phyloP scores from a whole-genome alignment of 371 early-diverging fungal genomes.

The Rhizomucor pusillus region DNA sequence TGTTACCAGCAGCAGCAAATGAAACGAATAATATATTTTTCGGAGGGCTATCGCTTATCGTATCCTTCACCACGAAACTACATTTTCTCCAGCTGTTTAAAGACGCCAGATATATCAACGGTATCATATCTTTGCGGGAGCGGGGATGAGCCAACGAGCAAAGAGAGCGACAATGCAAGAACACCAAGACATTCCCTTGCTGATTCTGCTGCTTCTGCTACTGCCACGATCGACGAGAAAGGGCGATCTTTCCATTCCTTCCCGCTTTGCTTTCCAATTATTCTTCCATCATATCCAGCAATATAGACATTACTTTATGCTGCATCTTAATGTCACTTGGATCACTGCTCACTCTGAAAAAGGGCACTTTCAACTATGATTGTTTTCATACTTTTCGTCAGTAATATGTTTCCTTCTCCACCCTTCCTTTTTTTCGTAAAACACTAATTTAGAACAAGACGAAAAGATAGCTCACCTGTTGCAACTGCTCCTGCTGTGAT shows the following conservation, averaged over 20 bases:
- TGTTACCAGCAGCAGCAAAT: too few species aligned
- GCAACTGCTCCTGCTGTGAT: constrained; percentile 25
- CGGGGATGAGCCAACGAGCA: constrained; percentile 75
- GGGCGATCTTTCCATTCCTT: not conserved
- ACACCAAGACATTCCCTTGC: not conserved
- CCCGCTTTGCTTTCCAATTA: not conserved
- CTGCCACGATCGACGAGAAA: not conserved
- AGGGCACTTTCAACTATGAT: constrained; percentile 32
- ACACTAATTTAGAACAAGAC: not conserved
- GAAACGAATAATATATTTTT: too few species aligned
- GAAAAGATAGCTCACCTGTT: constrained; percentile 12
- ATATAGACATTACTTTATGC: constrained; percentile 34
- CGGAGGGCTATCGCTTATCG: too few species aligned
- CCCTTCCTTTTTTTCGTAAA: not conserved
- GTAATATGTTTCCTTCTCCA: not conserved
- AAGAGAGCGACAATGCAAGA: constrained; percentile 5
- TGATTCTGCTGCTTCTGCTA: not conserved
- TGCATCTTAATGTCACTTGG: constrained; percentile 30
- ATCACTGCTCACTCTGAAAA: constrained; percentile 31
- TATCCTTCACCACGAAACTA: too few species aligned
- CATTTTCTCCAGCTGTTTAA: constrained; percentile 99
- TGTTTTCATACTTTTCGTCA: constrained; percentile 1
- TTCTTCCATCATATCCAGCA: constrained; percentile 39
- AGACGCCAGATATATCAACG: constrained; percentile 97
- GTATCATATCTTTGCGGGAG: constrained; percentile 95